Evolutionary conservation across 306 rosid genomes (phyloP), one percentile per base, ranked within the genome.

Genomic region (Acacia melanoxylon): DNA sequence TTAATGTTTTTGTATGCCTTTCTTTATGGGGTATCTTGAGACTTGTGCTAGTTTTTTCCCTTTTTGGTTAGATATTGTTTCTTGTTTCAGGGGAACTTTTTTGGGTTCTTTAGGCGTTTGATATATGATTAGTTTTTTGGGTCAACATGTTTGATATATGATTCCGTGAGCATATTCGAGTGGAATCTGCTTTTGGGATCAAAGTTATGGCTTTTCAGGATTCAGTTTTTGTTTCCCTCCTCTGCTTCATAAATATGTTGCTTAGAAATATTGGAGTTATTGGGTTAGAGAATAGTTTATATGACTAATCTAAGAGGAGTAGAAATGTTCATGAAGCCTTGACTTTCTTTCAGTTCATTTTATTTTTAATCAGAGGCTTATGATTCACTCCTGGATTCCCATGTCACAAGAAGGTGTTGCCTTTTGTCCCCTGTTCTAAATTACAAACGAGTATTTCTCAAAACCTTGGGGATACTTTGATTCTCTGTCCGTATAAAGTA

Each of bases 351-450:
- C 4, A 13, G 1, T 13, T 63, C 35, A 63, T 13, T 61, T 59
- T 65, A 15, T 52, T 16, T 70, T 67, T 29, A 77, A 31, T 22
- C 72, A 54, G 27, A 19, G 27, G 35, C 73, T 56, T 72, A 45
- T 63, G 22, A 48, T 83, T 78, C 65, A 31, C 52, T 35, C 49
- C 77, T 19, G 27, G 67, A 48, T 46, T 31, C 74, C 40, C 75
- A 25, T 70, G 72, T 62, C 14, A 24, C 45, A 63, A 40, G 13
- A 73, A 56, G n/a, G 5, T 5, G 35, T 16, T 56, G 49, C 35
- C 54, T 14, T 68, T 24, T 33, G 25, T 6, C 49, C 74, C 42
- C 10, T 83, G 40, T 80, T 75, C 17, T 41, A 16, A 27, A 78
- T 15, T 74, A 31, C 70, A 31, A 75, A 4, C 15, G 41, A 37